A percentile compares a stretch with the other conserved stretches of the same genome.
phyloP scores from a whole-genome alignment of 345 rosid species.

The Melaleuca alternifolia region DNA sequence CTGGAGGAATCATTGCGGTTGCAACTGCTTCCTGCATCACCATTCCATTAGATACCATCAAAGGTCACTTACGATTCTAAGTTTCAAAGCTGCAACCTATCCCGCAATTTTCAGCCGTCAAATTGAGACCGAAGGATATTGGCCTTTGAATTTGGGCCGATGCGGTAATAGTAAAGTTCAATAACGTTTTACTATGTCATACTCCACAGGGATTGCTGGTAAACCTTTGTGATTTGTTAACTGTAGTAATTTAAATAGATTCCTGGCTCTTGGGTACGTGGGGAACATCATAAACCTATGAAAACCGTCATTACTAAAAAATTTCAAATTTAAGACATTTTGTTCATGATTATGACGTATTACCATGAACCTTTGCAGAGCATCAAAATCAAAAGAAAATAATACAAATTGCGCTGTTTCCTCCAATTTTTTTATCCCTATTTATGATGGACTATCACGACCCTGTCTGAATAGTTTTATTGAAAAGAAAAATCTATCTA shows the following conservation, averaged over 20 bases:
- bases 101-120: background rate
- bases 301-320: background rate
- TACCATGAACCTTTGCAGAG: background rate
- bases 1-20: slow-evolving; percentile 88
- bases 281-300: background rate
- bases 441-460: background rate
- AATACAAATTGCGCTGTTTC: background rate
- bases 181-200: background rate
- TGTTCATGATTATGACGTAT: background rate
- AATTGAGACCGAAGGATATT: background rate
- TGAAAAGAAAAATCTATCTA: background rate
- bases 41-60: slow-evolving; percentile 86
- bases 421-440: no score
- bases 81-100: background rate
- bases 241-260: background rate
- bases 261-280: background rate
- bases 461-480: background rate
- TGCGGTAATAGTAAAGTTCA: background rate
- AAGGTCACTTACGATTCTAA: slow-evolving; percentile 59
- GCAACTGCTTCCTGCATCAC: slow-evolving; percentile 89
- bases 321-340: background rate
- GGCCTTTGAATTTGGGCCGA: background rate
- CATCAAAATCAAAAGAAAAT: background rate
- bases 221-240: background rate
- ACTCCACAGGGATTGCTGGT: background rate